These are phyloP conservation scores for Lichtheimia corymbifera DNA, from an alignment of 371 early-diverging fungal species.

Conservation along the genomic window DNA sequence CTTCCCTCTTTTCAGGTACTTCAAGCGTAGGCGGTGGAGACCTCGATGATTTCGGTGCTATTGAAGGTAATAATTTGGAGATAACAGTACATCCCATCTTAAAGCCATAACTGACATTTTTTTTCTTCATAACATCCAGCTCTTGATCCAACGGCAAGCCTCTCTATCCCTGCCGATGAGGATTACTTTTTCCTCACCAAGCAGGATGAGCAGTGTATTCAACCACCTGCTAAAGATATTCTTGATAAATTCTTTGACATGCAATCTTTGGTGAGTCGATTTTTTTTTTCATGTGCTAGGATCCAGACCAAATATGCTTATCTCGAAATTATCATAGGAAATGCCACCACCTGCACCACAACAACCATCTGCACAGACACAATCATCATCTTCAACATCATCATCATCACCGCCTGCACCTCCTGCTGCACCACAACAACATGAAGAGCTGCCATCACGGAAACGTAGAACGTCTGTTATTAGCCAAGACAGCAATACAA, in stretches of 20 bases:
- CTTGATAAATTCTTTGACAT: constrained; percentile 8
- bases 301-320: too few relatives aligned
- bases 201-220: constrained; percentile 1
- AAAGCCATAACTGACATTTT: not conserved
- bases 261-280: constrained; percentile 1
- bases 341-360: too few relatives aligned
- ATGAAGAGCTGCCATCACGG: not conserved
- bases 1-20: constrained; percentile 20
- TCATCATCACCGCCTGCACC: too few relatives aligned
- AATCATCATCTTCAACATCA: not conserved
- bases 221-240: constrained; percentile 5
- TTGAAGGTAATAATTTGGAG: constrained; percentile 18
- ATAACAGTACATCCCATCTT: not conserved
- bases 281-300: not conserved
- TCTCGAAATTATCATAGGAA: too few relatives aligned
- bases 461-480: not conserved
- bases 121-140: not conserved
- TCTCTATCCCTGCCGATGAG: constrained; percentile 9
- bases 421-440: not conserved
- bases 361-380: not conserved
- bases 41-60: constrained; percentile 11
- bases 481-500: not conserved
- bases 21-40: constrained; percentile 17
- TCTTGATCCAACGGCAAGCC: constrained; percentile 8
- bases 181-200: constrained; percentile 2